Evolutionary conservation across 306 rosid species (phyloP).

Genomic region (Prunus dulcis): DNA sequence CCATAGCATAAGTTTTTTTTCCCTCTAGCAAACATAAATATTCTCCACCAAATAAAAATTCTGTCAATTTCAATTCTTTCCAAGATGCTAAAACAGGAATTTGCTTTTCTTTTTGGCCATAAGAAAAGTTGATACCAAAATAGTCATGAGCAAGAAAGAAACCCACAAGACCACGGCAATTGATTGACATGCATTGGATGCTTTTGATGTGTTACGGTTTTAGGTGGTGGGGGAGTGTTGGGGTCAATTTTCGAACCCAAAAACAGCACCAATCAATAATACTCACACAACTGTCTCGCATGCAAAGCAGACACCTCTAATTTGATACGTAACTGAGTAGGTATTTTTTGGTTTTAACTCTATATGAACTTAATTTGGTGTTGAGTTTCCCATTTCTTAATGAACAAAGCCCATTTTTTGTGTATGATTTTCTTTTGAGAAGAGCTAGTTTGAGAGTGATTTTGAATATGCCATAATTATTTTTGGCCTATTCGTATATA

Average conservation of each 20-base stretch:
- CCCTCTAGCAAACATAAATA: too few species aligned
- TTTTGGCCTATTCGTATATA: too few species aligned
- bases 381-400: too few species aligned
- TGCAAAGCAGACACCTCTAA: neutral
- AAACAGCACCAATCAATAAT: neutral
- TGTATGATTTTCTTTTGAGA: too few species aligned
- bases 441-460: too few species aligned
- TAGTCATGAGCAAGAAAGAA: too few species aligned
- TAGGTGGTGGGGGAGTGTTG: neutral
- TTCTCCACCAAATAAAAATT: neutral
- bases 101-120: neutral
- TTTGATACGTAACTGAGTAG: neutral
- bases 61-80: neutral
- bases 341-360: neutral
- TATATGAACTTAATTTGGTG: neutral
- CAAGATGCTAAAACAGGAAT: neutral
- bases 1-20: too few species aligned
- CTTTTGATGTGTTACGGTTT: neutral
- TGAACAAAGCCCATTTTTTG: too few species aligned
- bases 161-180: neutral
- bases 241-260: neutral
- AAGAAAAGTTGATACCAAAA: neutral
- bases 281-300: neutral
- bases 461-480: fast-evolving
- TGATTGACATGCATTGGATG: neutral